Evolutionary conservation across 1,284 basidiomycete species (phyloP).

Genomic region (Malassezia restricta): DNA sequence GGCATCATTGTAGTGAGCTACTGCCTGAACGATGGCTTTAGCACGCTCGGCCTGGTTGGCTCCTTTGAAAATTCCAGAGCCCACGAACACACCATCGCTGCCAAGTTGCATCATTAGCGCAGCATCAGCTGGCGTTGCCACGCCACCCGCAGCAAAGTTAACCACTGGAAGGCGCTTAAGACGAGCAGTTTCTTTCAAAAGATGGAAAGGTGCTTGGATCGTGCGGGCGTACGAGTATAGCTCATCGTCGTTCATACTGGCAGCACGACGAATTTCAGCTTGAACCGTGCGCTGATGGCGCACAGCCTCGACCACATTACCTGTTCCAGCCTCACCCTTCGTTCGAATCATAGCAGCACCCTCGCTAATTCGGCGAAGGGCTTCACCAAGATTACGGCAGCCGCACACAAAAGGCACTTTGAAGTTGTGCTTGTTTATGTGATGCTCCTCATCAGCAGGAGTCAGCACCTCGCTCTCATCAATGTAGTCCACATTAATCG

Average conservation of each 20-base stretch:
- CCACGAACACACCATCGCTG: conserved; percentile 69
- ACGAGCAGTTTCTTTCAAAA: conserved; percentile 88
- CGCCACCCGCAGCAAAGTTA: conserved; percentile 64
- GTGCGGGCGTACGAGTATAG: conserved; percentile 89
- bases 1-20: conserved; percentile 64
- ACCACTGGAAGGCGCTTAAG: conserved; percentile 85
- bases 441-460: conserved; percentile 59
- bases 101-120: conserved; percentile 99
- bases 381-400: conserved; percentile 61
- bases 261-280: conserved; percentile 72
- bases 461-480: conserved; percentile 88
- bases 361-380: conserved; percentile 87
- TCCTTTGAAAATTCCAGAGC: conserved; percentile 50
- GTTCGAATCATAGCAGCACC: conserved; percentile 53
- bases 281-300: conserved; percentile 74
- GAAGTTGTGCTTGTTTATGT: conserved; percentile 55
- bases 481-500: conserved; percentile 92
- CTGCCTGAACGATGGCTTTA: conserved; percentile 91
- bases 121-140: conserved; percentile 93
- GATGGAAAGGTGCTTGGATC: conserved; percentile 78
- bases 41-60: conserved; percentile 87
- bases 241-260: conserved; percentile 78
- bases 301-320: conserved; percentile 86
- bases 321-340: conserved; percentile 69
- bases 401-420: conserved; percentile 57